Percentiles rank a stretch among this genome's conserved stretches.
Conservation (phyloP, 1,284 basidiomycete genomes). For the Cryptococcus amylolentus region DNA sequence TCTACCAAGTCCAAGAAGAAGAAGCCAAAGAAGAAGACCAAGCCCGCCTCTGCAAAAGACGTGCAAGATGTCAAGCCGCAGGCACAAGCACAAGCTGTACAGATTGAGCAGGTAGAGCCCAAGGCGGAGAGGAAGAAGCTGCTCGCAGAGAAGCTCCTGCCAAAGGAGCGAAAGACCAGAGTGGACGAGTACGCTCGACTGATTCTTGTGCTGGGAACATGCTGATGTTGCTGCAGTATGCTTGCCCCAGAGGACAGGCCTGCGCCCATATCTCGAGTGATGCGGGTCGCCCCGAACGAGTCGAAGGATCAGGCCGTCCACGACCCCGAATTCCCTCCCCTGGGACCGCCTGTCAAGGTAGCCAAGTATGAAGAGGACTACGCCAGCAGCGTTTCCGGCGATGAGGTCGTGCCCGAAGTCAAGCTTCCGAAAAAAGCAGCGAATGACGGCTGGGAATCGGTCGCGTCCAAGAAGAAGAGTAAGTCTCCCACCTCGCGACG, state of each 20-base stretch:
- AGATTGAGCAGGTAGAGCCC: background rate
- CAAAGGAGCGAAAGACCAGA: constrained; percentile 42
- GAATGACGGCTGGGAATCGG: constrained; percentile 44
- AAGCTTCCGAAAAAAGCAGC: background rate
- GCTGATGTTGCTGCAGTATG: constrained; percentile 28
- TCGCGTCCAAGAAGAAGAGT: constrained; percentile 42
- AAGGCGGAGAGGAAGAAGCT: constrained; percentile 29
- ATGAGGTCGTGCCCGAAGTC: background rate
- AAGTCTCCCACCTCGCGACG: constrained; percentile 5
- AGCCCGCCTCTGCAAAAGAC: background rate
- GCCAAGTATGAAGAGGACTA: background rate
- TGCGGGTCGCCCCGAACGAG: constrained; percentile 29
- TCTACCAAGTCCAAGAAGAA: constrained; percentile 34
- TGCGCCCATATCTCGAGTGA: constrained; percentile 37
- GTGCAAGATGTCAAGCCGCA: background rate
- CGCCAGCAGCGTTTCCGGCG: background rate
- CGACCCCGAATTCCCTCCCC: background rate
- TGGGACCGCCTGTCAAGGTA: background rate
- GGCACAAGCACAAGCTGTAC: background rate
- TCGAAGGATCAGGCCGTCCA: background rate
- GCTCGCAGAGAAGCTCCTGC: constrained; percentile 41
- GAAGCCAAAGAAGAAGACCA: constrained; percentile 9
- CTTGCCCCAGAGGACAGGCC: constrained; percentile 42
- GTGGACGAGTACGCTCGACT: constrained; percentile 43
- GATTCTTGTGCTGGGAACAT: background rate